Evolutionary conservation across 164 flowering plant genomes (phyloP), one percentile per base, ranked within the genome.

Genomic region (Buxus sempervirens): DNA sequence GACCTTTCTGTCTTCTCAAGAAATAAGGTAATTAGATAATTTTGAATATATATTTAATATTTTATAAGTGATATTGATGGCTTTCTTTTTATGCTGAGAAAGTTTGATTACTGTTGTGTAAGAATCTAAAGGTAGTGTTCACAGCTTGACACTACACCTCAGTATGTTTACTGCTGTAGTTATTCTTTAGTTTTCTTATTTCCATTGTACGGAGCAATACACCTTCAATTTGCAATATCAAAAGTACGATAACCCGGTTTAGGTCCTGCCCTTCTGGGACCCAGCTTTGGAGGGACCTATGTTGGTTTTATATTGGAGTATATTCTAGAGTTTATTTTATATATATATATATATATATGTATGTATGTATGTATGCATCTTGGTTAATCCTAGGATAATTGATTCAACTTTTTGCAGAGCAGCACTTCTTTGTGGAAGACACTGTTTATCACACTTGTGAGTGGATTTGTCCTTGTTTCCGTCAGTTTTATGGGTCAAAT

Each of bases 381-480:
- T 64, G 55, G 54, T 26, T 54, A 59, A 24, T 58, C n/a, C 70
- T 58, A 24, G 19, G 20, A 42, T 41, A 22, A 56, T 41, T 64
- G 64, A 26, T 63, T 42, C 27, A n/a, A 67, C 64, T 42, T 22
- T n/a, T 69, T 83, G 68, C 92, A 94, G 98, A 73, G 78, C 70
- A 72, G 72, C 65, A 80, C 68, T 56, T 85, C 87, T 38, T 58
- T 85, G 68, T 66, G 78, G 74, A 84, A 77, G 68, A 32, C 76
- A 60, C 60, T 95, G 13, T 78, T 83, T 18, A 41, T 78, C 13
- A 68, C 79, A 49, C 21, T 91, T 70, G 88, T 81, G 4, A 75
- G 83, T 78, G 96, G 89, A 68, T 27, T 86, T 69, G 65, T 90
- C 64, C 76, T 89, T 18, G 62, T 86, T 24, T 54, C 83, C 15